Evolutionary conservation across 2,329 filamentous ascomycete genomes (phyloP).

Genomic region (Botrytis fragariae): DNA sequence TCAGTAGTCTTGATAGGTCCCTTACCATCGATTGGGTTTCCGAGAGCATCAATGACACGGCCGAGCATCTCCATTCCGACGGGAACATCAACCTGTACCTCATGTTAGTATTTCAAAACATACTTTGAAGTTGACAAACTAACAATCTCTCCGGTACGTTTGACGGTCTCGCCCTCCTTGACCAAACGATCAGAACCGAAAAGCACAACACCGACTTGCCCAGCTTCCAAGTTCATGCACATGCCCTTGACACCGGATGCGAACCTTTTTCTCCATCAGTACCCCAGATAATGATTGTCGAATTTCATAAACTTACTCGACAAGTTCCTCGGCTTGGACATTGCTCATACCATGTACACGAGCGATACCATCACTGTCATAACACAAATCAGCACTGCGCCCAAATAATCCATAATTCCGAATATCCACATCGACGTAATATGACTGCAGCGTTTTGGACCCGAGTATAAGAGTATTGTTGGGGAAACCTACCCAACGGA

Average conservation of each 20-base stretch:
- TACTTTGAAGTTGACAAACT: constrained; percentile 44
- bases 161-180: constrained; percentile 98
- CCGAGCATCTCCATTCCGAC: constrained; percentile 91
- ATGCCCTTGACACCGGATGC: constrained; percentile 99
- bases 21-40: constrained; percentile 99
- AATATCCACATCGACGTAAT: constrained; percentile 1
- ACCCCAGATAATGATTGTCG: constrained; percentile 21
- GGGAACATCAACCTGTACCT: constrained; percentile 81
- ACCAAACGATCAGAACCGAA: constrained; percentile 99
- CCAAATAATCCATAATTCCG: not conserved
- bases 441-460: constrained; percentile 6
- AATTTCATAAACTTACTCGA: constrained; percentile 72
- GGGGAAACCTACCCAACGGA: constrained; percentile 84
- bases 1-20: constrained; percentile 89
- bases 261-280: constrained; percentile 62
- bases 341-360: constrained; percentile 99
- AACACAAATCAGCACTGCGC: constrained; percentile 28
- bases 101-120: constrained; percentile 24
- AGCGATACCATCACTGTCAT: constrained; percentile 95
- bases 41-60: constrained; percentile 97
- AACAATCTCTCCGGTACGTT: constrained; percentile 99
- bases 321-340: constrained; percentile 99
- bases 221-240: constrained; percentile 99
- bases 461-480: constrained; percentile 16
- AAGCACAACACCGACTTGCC: constrained; percentile 99